Evolutionary conservation across 306 rosid genomes (phyloP).

Genomic region (Pterocarpus macrocarpus): DNA sequence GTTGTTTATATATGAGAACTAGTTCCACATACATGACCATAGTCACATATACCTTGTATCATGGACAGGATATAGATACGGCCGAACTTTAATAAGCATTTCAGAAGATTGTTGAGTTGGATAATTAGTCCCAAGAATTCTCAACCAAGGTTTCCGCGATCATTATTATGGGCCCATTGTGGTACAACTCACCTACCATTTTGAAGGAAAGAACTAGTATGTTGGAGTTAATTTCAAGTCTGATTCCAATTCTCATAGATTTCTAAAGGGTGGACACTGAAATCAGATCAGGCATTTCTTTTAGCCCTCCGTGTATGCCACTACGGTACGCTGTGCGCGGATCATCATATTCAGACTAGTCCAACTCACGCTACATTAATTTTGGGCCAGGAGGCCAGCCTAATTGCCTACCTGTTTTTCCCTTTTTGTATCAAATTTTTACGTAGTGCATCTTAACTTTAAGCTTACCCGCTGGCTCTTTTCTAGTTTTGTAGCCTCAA

Average conservation of each 20-base stretch:
- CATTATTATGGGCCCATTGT: slow-evolving; percentile 15
- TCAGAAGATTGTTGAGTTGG: not conserved
- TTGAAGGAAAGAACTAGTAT: slow-evolving; percentile 4
- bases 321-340: too few species aligned
- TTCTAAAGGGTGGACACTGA: not conserved
- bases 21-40: slow-evolving; percentile 3
- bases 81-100: slow-evolving; percentile 4
- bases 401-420: too few species aligned
- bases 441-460: too few species aligned
- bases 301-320: too few species aligned
- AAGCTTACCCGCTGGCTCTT: too few species aligned
- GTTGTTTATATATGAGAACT: slow-evolving; percentile 2
- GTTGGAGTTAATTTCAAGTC: slow-evolving; percentile 5
- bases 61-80: not conserved
- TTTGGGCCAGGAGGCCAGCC: too few species aligned
- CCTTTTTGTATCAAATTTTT: too few species aligned
- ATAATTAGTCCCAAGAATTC: not conserved
- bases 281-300: not conserved
- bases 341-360: not conserved
- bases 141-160: not conserved
- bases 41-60: not conserved
- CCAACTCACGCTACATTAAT: too few species aligned
- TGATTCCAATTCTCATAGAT: slow-evolving; percentile 19
- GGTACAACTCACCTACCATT: slow-evolving; percentile 5
- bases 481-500: too few species aligned